These are phyloP conservation scores for Paspalum vaginatum DNA, from an alignment of 176 grass and related monocot species.

Conservation along the genomic window DNA sequence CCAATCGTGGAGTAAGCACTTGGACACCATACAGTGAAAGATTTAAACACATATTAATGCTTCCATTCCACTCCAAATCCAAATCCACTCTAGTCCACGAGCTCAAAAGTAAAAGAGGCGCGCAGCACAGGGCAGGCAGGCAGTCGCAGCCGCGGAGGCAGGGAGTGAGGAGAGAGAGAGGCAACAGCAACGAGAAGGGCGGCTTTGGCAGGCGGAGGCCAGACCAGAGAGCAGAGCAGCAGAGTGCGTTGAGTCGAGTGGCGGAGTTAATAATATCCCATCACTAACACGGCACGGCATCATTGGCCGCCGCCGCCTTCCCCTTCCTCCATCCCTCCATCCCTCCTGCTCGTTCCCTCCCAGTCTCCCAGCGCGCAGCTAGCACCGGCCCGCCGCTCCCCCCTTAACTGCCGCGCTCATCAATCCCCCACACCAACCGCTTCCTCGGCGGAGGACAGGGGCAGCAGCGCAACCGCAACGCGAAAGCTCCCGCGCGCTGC, in stretches of 20 bases:
- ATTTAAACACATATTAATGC: too few species aligned
- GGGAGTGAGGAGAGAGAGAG: slow-evolving; percentile 17
- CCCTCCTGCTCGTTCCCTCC: background rate
- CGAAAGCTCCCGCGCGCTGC: background rate
- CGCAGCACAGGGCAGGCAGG: background rate
- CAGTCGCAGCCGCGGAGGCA: background rate
- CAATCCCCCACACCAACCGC: slow-evolving; percentile 45
- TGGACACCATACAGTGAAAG: background rate
- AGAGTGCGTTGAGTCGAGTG: background rate
- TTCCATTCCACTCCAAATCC: too few species aligned
- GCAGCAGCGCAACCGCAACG: background rate
- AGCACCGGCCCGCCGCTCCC: background rate
- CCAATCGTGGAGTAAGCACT: slow-evolving; percentile 25
- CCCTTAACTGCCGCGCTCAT: slow-evolving; percentile 55
- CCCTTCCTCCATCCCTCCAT: background rate
- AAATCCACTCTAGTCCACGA: too few species aligned
- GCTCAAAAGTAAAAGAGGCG: too few species aligned
- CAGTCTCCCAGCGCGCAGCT: background rate
- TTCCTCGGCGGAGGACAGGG: background rate
- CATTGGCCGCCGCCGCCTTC: slow-evolving; percentile 28
- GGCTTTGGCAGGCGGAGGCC: slow-evolving; percentile 38
- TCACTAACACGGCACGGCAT: slow-evolving; percentile 70
- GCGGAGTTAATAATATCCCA: slow-evolving; percentile 61
- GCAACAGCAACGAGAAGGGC: slow-evolving; percentile 41
- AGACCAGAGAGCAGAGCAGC: slow-evolving; percentile 13